Evolutionary conservation across 257 asterid genomes (phyloP), one percentile per base, ranked within the genome.

Genomic region (Apocynum venetum): DNA sequence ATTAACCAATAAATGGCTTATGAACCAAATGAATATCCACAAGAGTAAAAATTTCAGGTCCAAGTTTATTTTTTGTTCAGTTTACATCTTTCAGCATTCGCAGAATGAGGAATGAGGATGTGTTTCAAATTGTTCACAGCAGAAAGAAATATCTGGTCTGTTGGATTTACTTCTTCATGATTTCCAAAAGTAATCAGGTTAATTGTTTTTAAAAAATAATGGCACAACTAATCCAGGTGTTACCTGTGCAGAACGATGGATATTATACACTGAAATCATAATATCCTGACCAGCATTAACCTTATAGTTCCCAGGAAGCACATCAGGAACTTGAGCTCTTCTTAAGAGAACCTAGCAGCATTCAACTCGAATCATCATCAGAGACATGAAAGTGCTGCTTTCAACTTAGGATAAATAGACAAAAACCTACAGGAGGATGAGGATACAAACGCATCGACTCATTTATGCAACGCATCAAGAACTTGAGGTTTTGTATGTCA

Each of bases 401-500:
- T 36, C 61, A 61, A 38, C 43, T 41, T 1, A 52, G 53, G 67
- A 60, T 35, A 47, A 55, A 73, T 17, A 19, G 82, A 53, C 65
- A 56, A 64, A n/a, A 77, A 84, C 96, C 81, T 83, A 95, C 98
- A 77, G 98, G 99, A 40, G 98, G 99, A 82, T 95, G 99, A 49
- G 99, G 99, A 84, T 95, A 95, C 35, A 91, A 89, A 60, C 99
- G 94, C 92, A 93, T 89, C 4, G 99, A 95, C 86, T 93, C 98
- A 69, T 71, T 90, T 56, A 95, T 91, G 88, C 99, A 95, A 63
- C 91, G 91, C 7, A 89, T 93, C 88, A 93, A 80, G 86, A 91
- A 95, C 87, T 90, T 93, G 81, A 93, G 97, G 85, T 90, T 86
- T 88, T 90, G 90, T 84, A 78, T 83, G 85, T 91, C 97, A 72